phyloP scores from a whole-genome alignment of 164 flowering plant genomes.

The Magnolia sinica region DNA sequence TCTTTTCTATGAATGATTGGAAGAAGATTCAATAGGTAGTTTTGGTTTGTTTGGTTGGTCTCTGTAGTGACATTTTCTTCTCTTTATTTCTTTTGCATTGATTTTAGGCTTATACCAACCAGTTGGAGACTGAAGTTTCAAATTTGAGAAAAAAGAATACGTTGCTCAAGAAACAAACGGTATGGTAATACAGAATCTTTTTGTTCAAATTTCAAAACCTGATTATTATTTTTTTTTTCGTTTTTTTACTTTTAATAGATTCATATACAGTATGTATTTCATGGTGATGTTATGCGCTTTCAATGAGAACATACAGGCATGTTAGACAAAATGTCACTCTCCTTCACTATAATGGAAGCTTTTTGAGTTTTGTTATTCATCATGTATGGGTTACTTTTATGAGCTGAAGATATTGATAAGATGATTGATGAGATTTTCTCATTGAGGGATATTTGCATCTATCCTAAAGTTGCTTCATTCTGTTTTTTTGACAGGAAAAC shows the following conservation, averaged over 20 bases:
- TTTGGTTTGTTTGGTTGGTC: not conserved
- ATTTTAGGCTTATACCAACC: conserved; percentile 36
- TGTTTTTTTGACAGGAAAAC: no score
- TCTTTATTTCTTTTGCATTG: not conserved
- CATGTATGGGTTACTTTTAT: no score
- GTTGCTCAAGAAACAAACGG: conserved; percentile 37
- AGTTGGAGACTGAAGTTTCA: conserved; percentile 32
- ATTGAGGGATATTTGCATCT: no score
- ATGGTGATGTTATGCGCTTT: not conserved
- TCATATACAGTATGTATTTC: not conserved
- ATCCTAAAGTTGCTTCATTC: no score
- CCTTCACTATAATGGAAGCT: no score
- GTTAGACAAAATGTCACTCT: no score
- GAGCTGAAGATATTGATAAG: no score
- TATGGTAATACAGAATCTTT: conserved; percentile 9
- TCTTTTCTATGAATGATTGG: not conserved
- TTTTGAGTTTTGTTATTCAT: no score
- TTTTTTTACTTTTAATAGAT: not conserved
- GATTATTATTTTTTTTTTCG: no score
- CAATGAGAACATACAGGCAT: no score
- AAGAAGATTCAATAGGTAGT: not conserved
- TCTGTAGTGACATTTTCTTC: not conserved
- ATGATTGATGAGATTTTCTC: no score
- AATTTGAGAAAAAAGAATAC: conserved; percentile 25
- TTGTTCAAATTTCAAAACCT: no score